Evolutionary conservation across 495 filamentous ascomycete species (phyloP), one percentile per base, ranked within the genome.

Genomic region (Trichocladium uniseriatum): DNA sequence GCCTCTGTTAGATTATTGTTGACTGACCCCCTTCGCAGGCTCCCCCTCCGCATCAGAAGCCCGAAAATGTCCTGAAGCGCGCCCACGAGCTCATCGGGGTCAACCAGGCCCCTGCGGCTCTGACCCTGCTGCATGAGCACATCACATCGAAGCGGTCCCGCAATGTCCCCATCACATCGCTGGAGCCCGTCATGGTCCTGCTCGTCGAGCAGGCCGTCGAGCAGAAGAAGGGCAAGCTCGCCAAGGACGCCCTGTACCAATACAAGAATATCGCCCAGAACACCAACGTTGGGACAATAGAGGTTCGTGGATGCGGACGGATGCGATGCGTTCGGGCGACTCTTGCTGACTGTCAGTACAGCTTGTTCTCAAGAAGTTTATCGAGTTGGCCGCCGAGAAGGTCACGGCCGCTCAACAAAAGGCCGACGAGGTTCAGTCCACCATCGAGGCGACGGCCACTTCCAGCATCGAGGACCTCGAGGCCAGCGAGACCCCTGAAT

Each of bases 231-330:
- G 92, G 91, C 50, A 98, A 97, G 69, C 77, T 90, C 24, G 92
- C 92, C 68, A 98, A 98, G 75, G 92, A 98, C 77, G 92, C 92
- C 43, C 77, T 98, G 24, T 98, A 97, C 62, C 89, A 95, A 60
- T 98, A 98, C 79, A 98, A 98, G 79, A 98, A 98, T 66, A 95
- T 95, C 56, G 87, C 88, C 40, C 92, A 98, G 70, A 98, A 97
- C 72, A 95, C 91, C 56, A 98, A 95, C 60, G 90, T 98, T 45
- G 89, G 82, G 57, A 97, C 94, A 31, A 98, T 98, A 67, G 92
- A 98, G 80, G 85, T 88, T 37, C 28, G 53, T 51, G 34, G 35
- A 10, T 38, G 43, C 42, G 46, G 40, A 51, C 45, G 37, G n/a
- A 41, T 18, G 35, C 22, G n/a, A 41, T 18, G 35, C 22, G 38